phyloP scores from a whole-genome alignment of 1,284 basidiomycete genomes.

The Mycena citricolor region DNA sequence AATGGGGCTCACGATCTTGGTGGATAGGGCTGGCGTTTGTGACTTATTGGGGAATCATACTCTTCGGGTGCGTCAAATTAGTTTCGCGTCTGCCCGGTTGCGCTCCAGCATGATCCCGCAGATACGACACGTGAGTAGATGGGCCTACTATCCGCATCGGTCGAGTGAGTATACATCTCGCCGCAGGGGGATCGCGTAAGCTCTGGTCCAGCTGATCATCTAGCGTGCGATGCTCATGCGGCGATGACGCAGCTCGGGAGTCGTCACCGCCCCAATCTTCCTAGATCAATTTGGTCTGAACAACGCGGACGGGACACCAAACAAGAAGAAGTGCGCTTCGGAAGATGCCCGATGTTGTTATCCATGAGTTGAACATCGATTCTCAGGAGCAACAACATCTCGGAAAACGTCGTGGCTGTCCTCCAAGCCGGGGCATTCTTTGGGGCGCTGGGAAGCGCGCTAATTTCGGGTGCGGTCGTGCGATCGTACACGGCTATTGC shows the following conservation, averaged over 20 bases:
- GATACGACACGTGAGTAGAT: conserved; percentile 22
- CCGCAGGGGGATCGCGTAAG: conserved; percentile 20
- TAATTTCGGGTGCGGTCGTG: conserved; percentile 52
- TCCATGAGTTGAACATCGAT: not conserved
- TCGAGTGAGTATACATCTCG: not conserved
- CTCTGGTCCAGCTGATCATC: not conserved
- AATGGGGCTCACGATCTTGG: not conserved
- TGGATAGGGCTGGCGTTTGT: conserved; percentile 64
- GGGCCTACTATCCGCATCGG: not conserved
- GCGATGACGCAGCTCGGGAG: conserved; percentile 53
- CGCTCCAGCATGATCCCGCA: not conserved
- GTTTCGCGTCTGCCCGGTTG: conserved; percentile 5
- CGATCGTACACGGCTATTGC: not conserved
- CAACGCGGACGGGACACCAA: conserved; percentile 40
- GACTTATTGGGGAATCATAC: conserved; percentile 75
- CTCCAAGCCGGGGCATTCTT: conserved; percentile 75
- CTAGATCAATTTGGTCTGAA: conserved; percentile 58
- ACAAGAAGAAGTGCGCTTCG: conserved; percentile 27
- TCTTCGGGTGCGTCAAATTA: conserved; percentile 62
- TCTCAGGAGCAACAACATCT: conserved; percentile 42
- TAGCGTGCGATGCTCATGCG: conserved; percentile 28
- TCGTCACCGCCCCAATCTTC: conserved; percentile 65
- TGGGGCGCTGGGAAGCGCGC: conserved; percentile 63
- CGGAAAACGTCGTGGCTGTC: conserved; percentile 58
- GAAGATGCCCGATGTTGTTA: not conserved